Evolutionary conservation across 306 rosid genomes (phyloP), one percentile per base, ranked within the genome.

Genomic region (Abrus pulchellus): DNA sequence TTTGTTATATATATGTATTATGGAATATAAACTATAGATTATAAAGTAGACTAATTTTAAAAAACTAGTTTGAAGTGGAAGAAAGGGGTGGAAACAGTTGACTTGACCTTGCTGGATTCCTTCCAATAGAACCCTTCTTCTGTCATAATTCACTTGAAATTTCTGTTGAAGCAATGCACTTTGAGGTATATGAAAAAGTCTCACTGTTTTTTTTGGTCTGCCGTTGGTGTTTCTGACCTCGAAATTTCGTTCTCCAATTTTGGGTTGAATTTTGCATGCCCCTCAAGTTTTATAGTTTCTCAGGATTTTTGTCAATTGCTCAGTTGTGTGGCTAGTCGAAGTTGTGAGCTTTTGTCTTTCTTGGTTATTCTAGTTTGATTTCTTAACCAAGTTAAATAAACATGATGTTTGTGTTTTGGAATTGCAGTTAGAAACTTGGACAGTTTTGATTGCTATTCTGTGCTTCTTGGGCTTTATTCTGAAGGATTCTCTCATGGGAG

Each of bases 401-500:
- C 20, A 43, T 52, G 3, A 41, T 82, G 9, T 60, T 2, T 68
- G 3, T 79, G n/a, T 45, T 56, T 49, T 60, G 44, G 52, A 64
- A 57, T 72, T 80, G 77, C 82, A 85, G 91, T 3, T 80, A 27
- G 84, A 77, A 72, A 61, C 48, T 71, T 80, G 84, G 87, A 76
- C 77, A 53, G 68, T 41, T 80, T 80, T 77, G 73, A 33, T 83
- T 77, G 80, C 81, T 9, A 34, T 80, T 77, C 36, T 88, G 83
- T 68, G 82, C 69, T 43, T 85, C 27, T 5, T 80, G 72, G 68
- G 59, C 0, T 80, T 79, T 78, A 2, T 80, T 72, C 52, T 82
- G 79, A 83, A 82, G 73, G 86, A 78, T 61, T 64, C 53, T 45
- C 4, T 81, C 32, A 92, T 92, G 97, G 94, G 94, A 69, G 86